Evolutionary conservation across 129 eudicot species (phyloP), one percentile per base, ranked within the genome.

Genomic region (Ambrosia artemisiifolia): DNA sequence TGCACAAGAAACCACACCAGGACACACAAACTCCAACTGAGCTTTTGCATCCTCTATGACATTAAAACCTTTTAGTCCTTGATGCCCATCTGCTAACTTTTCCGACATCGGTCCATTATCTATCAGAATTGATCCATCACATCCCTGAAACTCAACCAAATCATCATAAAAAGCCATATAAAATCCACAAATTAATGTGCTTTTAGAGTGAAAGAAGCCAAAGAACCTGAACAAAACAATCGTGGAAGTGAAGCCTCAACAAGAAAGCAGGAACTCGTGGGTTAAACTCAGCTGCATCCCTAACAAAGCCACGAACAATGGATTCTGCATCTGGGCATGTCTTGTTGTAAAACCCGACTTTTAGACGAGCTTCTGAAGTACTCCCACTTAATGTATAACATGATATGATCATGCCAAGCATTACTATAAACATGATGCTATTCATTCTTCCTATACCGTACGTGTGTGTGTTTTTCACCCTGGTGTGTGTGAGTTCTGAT

Each of bases 51-150:
- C 78, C 74, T 86, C 92, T 12, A 91, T 79, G 9, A 91, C 78
- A 8, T 88, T 85, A 81, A 88, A 91, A 1, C 97, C 96, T 14
- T 72, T 28, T 2, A 91, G 86, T 0, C 96, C 96, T 61, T 84
- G 90, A 57, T 93, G 96, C 17, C 85, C 87, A 59, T 60, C 74
- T 48, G 98, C 98, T 3, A 43, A 24, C 36, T 38, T 87, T 60
- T 93, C 96, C 0, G 87, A 82, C 14, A 54, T 59, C 0, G 72
- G 34, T 4, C 87, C 96, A 38, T 69, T 83, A 34, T 90, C 91
- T 8, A 93, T 79, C 59, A 93, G 71, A 51, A 93, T 87, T 18
- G 98, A 93, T 33, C 92, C 96, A 69, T 93, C 98, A 74, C 97
- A 91, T 2, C 97, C 97, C 96, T 91, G 84, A 63, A 74, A 62